Evolutionary conservation across 163 green algal species (phyloP).

Genomic region (Chloroidium sp.): DNA sequence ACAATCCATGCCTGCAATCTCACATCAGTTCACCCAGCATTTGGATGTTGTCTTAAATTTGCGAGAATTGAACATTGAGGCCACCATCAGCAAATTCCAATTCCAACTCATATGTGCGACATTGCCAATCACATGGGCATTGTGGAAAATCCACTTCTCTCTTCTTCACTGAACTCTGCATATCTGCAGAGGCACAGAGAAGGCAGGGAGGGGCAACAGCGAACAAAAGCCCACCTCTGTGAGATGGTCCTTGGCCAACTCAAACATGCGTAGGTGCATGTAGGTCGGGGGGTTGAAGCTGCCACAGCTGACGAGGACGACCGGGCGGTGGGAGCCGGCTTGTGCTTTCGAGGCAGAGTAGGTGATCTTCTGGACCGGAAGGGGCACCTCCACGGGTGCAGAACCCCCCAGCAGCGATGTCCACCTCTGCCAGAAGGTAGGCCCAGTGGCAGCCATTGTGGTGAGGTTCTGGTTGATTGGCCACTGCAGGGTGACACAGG

Average conservation of each 20-base stretch:
- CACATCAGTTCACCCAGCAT: background rate
- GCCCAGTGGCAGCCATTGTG: too few species aligned
- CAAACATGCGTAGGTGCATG: conserved; percentile 83
- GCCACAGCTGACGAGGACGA: conserved; percentile 83
- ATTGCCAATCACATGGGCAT: background rate
- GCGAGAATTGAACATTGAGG: background rate
- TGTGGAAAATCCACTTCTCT: background rate
- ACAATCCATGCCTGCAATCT: background rate
- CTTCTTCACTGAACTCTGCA: background rate
- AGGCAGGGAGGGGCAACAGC: background rate
- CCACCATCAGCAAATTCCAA: background rate
- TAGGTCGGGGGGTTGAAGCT: conserved; percentile 94
- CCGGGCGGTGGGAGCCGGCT: conserved; percentile 12
- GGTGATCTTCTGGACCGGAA: background rate
- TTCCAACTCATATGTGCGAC: background rate
- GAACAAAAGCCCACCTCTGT: conserved; percentile 22
- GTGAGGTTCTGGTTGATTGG: background rate
- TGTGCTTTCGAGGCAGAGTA: background rate
- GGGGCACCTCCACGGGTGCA: background rate
- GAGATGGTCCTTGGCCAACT: conserved; percentile 60
- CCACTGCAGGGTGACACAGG: background rate
- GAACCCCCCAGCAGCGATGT: background rate
- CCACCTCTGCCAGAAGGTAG: background rate
- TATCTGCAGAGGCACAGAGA: background rate
- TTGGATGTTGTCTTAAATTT: background rate